phyloP scores from a whole-genome alignment of 495 filamentous ascomycete genomes.

The Clavariopsis aquatica region DNA sequence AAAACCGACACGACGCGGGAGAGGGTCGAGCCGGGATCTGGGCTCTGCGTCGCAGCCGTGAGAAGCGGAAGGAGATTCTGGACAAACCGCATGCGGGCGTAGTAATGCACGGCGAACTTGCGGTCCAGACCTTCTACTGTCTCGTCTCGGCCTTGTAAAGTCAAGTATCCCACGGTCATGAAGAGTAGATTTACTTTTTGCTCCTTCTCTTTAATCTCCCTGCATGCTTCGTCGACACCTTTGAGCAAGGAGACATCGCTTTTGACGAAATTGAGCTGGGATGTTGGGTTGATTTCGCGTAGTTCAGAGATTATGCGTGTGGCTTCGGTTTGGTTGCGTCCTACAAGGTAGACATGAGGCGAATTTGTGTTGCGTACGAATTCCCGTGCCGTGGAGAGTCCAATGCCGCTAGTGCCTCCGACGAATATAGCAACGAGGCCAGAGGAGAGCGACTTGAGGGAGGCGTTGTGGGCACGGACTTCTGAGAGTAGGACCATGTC shows the following conservation, averaged over 20 bases:
- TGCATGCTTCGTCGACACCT: slow-evolving; percentile 62
- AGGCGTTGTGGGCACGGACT: slow-evolving; percentile 49
- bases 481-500: slow-evolving; percentile 51
- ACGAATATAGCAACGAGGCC: slow-evolving; percentile 58
- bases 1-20: slow-evolving; percentile 44
- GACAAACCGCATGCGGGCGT: slow-evolving; percentile 64
- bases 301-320: slow-evolving; percentile 41
- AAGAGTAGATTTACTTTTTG: slow-evolving; percentile 64
- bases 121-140: slow-evolving; percentile 61
- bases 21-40: slow-evolving; percentile 24
- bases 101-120: slow-evolving; percentile 58
- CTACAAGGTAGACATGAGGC: slow-evolving; percentile 48
- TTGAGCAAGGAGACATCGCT: slow-evolving; percentile 60
- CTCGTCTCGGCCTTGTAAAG: slow-evolving; percentile 48
- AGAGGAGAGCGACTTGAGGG: slow-evolving; percentile 49
- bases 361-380: slow-evolving; percentile 44
- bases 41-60: slow-evolving; percentile 30
- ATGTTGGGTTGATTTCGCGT: slow-evolving; percentile 48
- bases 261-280: slow-evolving; percentile 57
- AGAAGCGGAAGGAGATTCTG: slow-evolving; percentile 42
- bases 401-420: slow-evolving; percentile 51
- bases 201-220: slow-evolving; percentile 58
- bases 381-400: slow-evolving; percentile 47
- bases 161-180: slow-evolving; percentile 53
- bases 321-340: slow-evolving; percentile 46